Base-by-base conservation (phyloP, 2,329 filamentous ascomycete genomes). In the Grosmannia huntii region DNA sequence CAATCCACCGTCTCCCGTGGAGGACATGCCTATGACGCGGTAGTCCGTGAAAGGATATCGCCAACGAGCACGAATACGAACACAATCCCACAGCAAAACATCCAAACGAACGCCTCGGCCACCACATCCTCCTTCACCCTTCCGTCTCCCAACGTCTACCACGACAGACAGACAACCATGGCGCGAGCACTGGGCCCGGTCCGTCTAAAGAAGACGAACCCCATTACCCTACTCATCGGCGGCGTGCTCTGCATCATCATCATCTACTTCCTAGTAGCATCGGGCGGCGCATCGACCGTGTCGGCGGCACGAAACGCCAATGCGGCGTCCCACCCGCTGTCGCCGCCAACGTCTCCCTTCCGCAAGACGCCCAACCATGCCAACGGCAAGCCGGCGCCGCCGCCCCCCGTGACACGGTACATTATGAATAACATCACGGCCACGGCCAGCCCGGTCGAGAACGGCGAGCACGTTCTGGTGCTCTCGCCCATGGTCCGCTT, bases 341-440 rank as follows among this genome's bases (percentile, higher is more conserved):
- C 85, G 12, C 87, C 86, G 60, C 86, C 86, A 11, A 88, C 86
- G 25, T 83, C 87, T 59, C 84, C 86, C 38, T 89, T 89, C 72
- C 78, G 81, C 67, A 91, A 90, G 64, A 67, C 71, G 7, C 63
- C 67, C 68, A 75, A 80, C 27, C 81, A 83, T 64, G 73, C 72
- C 59, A 80, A 76, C 69, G 78, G 82, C 55, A 77, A 73, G 64
- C 41, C 61, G 38, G 68, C 72, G 58, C 76, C 78, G 50, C 86
- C 78, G 51, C 86, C 92, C 57, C 91, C 92, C 10, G 91, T 99
- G 53, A 83, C 89, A 44, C 90, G 89, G 70, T 97, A 96, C 76
- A 84, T 95, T 70, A 86, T 99, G 73, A 97, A 97, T 78, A 91
- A 92, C 73, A 82, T 97, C 65, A 96, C 91, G 50, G 89, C 89